A percentile compares a stretch with the other conserved stretches of the same genome.
Conservation (phyloP, 2,329 filamentous ascomycete species). For the Pseudopithomyces chartarum region DNA sequence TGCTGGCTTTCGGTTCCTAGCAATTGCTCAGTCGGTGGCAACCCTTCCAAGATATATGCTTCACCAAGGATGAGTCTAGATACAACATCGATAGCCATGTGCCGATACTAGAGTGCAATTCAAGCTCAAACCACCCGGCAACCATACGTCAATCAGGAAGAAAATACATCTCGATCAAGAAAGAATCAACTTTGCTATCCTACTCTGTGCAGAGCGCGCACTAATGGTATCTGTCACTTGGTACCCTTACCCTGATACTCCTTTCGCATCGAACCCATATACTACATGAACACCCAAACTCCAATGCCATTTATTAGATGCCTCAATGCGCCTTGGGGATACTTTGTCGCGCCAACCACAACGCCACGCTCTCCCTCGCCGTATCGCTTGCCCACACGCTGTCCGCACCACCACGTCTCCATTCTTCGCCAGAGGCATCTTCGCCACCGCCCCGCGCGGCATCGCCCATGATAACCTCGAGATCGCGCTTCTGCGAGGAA, state of each 20-base stretch:
- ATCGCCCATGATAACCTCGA: constrained; percentile 87
- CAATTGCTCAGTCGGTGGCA: no score
- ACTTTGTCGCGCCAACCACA: constrained; percentile 58
- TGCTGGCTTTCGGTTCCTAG: no score
- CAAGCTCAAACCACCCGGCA: no score
- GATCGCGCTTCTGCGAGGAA: constrained; percentile 85
- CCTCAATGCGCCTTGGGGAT: constrained; percentile 35
- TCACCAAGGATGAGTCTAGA: no score
- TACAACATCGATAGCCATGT: no score
- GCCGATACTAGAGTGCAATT: no score
- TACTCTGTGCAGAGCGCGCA: neutral
- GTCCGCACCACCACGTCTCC: constrained; percentile 67
- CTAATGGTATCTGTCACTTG: neutral
- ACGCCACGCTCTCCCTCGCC: constrained; percentile 65
- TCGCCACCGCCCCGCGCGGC: constrained; percentile 62
- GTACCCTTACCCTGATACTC: neutral
- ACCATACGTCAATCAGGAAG: no score
- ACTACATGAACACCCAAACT: neutral
- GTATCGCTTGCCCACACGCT: constrained; percentile 67
- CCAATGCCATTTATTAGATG: neutral
- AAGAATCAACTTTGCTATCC: neutral
- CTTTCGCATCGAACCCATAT: neutral
- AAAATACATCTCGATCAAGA: neutral
- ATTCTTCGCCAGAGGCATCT: constrained; percentile 66
- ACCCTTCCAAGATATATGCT: no score